Percentiles rank a stretch among this genome's conserved stretches.
Evolutionary conservation across 352 stramenopile species (phyloP).

Genomic region (Phytophthora cryptogea): DNA sequence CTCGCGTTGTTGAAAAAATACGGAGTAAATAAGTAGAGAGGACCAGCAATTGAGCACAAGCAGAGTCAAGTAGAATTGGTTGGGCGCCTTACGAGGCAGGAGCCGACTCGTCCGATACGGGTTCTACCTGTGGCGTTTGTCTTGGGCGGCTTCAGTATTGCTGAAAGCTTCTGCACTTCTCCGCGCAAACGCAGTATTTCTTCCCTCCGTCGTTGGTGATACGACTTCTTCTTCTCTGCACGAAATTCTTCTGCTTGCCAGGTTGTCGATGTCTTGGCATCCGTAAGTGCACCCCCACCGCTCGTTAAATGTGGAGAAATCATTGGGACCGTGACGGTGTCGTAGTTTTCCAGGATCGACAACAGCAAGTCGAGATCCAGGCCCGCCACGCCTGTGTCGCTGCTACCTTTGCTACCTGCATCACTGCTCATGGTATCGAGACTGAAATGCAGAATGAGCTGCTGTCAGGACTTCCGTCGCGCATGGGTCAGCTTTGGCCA

Average conservation of each 20-base stretch:
- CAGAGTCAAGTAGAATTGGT: slow-evolving; percentile 16
- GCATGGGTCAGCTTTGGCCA: not conserved
- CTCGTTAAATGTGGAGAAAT: not conserved
- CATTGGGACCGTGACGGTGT: not conserved
- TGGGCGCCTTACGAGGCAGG: slow-evolving; percentile 3
- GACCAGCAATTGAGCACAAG: slow-evolving; percentile 28
- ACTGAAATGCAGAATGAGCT: slow-evolving; percentile 6
- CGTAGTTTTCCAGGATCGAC: slow-evolving; percentile 5
- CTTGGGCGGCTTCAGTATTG: not conserved
- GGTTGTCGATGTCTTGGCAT: not conserved
- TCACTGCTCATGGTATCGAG: not conserved
- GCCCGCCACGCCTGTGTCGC: not conserved
- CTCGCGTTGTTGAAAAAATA: too few relatives aligned
- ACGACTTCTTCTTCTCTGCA: slow-evolving; percentile 12
- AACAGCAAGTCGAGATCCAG: slow-evolving; percentile 5
- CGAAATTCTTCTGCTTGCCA: not conserved
- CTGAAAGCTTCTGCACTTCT: slow-evolving; percentile 3
- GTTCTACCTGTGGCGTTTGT: not conserved
- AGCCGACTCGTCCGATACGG: slow-evolving; percentile 14
- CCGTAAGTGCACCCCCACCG: not conserved
- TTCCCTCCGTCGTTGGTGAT: slow-evolving; percentile 12
- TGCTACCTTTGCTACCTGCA: not conserved
- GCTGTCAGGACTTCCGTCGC: not conserved
- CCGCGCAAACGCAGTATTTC: slow-evolving; percentile 9
- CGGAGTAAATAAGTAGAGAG: slow-evolving; percentile 1